These are phyloP conservation scores for Quercus tomentella DNA, from an alignment of 331 rosid genomes.

Conservation along the genomic window DNA sequence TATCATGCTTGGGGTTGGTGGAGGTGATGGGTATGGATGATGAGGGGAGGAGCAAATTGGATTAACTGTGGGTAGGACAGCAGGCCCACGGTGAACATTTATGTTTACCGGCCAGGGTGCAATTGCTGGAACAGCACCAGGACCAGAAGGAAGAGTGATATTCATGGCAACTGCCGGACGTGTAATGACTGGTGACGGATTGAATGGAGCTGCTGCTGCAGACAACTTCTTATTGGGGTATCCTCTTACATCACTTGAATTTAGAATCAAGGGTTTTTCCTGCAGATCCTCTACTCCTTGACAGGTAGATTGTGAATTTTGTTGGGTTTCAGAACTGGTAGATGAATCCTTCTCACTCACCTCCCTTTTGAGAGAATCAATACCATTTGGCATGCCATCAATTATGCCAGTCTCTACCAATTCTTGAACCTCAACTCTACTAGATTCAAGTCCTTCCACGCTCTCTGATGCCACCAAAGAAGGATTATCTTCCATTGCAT, in stretches of 20 bases:
- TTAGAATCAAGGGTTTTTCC: conserved; percentile 33
- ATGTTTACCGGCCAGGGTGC: conserved; percentile 90
- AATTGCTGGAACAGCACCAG: conserved; percentile 54
- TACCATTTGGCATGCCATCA: conserved; percentile 31
- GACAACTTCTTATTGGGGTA: conserved; percentile 67
- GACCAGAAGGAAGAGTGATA: conserved; percentile 61
- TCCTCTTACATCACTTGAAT: conserved; percentile 44
- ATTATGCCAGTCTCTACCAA: conserved; percentile 32
- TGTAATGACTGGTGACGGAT: conserved; percentile 66
- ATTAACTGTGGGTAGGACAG: conserved; percentile 49
- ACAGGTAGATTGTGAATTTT: conserved; percentile 32
- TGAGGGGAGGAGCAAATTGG: conserved; percentile 91
- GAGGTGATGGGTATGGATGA: conserved; percentile 86
- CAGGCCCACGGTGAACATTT: conserved; percentile 75
- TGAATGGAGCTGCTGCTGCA: conserved; percentile 96
- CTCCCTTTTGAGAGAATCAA: conserved; percentile 37
- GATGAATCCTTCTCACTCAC: conserved; percentile 39
- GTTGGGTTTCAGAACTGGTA: conserved; percentile 39
- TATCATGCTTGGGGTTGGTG: conserved; percentile 91
- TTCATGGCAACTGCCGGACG: conserved; percentile 71
- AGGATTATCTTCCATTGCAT: conserved; percentile 33
- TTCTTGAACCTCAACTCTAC: conserved; percentile 37
- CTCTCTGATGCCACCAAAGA: conserved; percentile 24
- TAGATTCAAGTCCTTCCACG: conserved; percentile 38
- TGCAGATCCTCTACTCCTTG: conserved; percentile 50